Percentiles rank a stretch among this genome's conserved stretches.
These are phyloP conservation scores for Trametes cingulata DNA, from an alignment of 768 basidiomycete species.

Conservation along the genomic window DNA sequence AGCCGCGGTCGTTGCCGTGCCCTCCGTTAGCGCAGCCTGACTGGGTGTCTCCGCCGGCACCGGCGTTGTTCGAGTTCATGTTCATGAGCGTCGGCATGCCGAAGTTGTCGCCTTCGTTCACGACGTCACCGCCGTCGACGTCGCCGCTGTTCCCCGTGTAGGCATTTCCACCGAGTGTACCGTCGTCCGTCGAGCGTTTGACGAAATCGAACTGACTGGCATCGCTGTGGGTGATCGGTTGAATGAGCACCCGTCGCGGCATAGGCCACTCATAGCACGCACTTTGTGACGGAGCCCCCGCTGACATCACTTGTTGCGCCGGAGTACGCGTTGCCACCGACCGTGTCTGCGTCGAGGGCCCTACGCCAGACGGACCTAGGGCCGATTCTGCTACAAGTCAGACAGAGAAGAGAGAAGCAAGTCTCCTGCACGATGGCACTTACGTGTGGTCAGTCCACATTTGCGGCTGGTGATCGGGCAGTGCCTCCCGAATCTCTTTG, in stretches of 20 bases:
- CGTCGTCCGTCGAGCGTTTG: constrained; percentile 25
- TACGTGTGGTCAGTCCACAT: constrained; percentile 3
- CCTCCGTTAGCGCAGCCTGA: constrained; percentile 32
- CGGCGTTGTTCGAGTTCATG: constrained; percentile 35
- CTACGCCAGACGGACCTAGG: background rate
- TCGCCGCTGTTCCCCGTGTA: constrained; percentile 27
- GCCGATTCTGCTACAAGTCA: background rate
- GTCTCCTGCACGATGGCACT: too few relatives aligned
- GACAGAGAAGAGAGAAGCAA: too few relatives aligned
- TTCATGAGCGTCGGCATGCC: constrained; percentile 32
- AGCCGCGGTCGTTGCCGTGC: constrained; percentile 18
- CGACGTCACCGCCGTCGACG: constrained; percentile 27
- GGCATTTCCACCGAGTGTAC: constrained; percentile 32
- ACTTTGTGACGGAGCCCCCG: background rate
- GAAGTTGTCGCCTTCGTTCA: constrained; percentile 25
- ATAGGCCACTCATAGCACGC: background rate
- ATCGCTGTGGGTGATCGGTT: background rate
- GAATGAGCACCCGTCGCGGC: background rate
- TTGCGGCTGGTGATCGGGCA: constrained; percentile 10
- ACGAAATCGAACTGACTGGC: background rate
- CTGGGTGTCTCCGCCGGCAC: constrained; percentile 28
- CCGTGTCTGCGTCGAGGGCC: constrained; percentile 21
- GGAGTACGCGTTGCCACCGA: constrained; percentile 27
- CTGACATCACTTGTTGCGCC: constrained; percentile 16
- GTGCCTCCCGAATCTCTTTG: constrained; percentile 6